Base-by-base conservation (phyloP, 148 eudicot genomes). In the Cornus controversa region DNA sequence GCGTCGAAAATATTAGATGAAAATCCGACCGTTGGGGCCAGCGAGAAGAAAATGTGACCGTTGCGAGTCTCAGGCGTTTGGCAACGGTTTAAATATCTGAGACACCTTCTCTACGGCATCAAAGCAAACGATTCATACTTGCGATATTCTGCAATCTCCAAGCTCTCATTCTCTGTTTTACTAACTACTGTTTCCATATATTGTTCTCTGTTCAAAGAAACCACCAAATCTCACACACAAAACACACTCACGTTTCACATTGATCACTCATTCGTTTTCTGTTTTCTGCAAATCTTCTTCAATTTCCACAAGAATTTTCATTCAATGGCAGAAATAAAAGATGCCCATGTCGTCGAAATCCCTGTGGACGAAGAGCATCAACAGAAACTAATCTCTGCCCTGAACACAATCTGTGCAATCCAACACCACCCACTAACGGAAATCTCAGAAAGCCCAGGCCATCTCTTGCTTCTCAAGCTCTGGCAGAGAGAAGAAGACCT, bases 401-500 rank as follows among this genome's bases (percentile, higher is more conserved):
- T 76, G 36, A 70, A 34, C 75, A 73, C 78, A 3, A 62, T 73
- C 50, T 69, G 81, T 25, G 86, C 89, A 13, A 87, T 93, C 63
- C 87, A 91, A 42, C 83, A 90, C 80, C 98, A 94, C 84, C 98
- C 98, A 10, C 45, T 91, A 70, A 85, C 80, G 86, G 98, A 94
- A 80, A 94, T 94, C 68, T 94, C 98, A 0, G 72, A 80, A 53
- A 89, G 86, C 74, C 94, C 94, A 13, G 98, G 98, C 62, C 98
- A 94, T 72, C 90, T 94, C 57, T 78, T 94, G 45, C 92, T 94
- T 36, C 87, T 94, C 62, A 94, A 94, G 89, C 93, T 94, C 6
- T 92, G 90, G 91, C 98, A 94, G 73, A 78, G 98, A 79, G 92
- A 94, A 64, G 97, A 94, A 67, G 83, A 87, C 57, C 85, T 89